Conservation (phyloP, 192 early-diverging fungal species). For the Coemansia sp. region DNA sequence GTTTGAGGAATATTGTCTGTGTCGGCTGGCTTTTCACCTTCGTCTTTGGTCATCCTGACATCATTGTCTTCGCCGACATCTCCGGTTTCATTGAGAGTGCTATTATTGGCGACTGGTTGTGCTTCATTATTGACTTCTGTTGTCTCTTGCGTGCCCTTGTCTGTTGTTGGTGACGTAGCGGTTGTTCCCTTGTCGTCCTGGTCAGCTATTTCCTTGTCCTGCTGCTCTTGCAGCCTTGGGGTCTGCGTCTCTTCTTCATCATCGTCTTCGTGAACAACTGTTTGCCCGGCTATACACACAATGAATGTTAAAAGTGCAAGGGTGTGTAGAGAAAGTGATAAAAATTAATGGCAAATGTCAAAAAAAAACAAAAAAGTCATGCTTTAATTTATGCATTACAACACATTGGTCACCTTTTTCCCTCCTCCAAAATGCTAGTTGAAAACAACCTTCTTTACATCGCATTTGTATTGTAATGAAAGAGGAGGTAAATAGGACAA, state of each 20-base stretch:
- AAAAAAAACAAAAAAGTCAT: slow-evolving; percentile 15
- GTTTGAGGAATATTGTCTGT: not conserved
- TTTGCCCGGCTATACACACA: slow-evolving; percentile 43
- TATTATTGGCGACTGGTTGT: not conserved
- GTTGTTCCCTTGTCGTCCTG: not conserved
- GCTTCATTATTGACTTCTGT: not conserved
- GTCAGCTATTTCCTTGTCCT: not conserved
- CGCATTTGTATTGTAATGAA: not conserved
- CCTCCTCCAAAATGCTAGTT: too few species aligned
- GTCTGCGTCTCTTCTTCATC: slow-evolving; percentile 19
- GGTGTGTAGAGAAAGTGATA: not conserved
- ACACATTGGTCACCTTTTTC: not conserved
- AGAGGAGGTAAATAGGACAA: not conserved
- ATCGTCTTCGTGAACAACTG: slow-evolving; percentile 52
- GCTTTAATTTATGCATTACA: slow-evolving; percentile 40
- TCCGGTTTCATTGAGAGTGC: not conserved
- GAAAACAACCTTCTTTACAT: not conserved
- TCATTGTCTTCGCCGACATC: not conserved
- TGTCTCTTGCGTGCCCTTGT: slow-evolving; percentile 8
- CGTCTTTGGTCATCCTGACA: not conserved
- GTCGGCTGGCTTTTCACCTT: not conserved
- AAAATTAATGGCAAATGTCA: not conserved
- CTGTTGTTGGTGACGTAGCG: not conserved
- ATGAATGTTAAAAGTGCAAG: not conserved
- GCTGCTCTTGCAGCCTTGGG: not conserved